These are phyloP conservation scores for Solanum megistacrolobum DNA, from an alignment of 257 asterid genomes.

Conservation along the genomic window DNA sequence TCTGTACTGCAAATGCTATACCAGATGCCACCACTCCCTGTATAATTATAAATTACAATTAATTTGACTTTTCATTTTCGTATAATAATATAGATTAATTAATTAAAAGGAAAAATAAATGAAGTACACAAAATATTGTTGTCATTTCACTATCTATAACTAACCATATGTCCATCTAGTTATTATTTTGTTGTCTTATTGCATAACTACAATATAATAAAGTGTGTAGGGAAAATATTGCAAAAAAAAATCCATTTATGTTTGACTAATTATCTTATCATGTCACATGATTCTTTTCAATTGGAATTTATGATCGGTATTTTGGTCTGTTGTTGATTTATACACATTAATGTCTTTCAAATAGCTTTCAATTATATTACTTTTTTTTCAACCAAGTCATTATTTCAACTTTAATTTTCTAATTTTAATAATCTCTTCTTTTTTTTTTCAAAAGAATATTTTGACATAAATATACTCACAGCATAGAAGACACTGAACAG, in stretches of 20 bases:
- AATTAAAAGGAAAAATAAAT: neutral
- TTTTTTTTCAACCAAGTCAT: neutral
- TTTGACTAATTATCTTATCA: neutral
- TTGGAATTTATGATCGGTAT: neutral
- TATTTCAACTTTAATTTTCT: neutral
- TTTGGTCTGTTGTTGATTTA: neutral
- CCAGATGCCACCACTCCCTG: conserved; percentile 99
- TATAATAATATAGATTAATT: neutral
- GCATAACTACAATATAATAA: neutral
- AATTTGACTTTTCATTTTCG: neutral
- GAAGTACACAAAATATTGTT: neutral
- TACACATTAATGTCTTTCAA: neutral
- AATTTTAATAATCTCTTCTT: neutral
- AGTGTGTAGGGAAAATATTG: neutral
- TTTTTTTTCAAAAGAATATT: neutral
- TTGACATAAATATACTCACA: conserved; percentile 26
- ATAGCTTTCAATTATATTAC: neutral
- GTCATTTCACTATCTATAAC: conserved; percentile 17
- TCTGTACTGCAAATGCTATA: conserved; percentile 98
- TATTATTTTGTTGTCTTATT: neutral
- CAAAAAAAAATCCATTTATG: neutral
- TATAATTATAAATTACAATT: conserved; percentile 3
- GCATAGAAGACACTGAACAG: conserved; percentile 95
- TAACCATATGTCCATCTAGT: conserved; percentile 5
- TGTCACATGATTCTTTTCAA: neutral